Evolutionary conservation across 768 basidiomycete genomes (phyloP), one percentile per base, ranked within the genome.

Genomic region (Boletus rubroflammeus): DNA sequence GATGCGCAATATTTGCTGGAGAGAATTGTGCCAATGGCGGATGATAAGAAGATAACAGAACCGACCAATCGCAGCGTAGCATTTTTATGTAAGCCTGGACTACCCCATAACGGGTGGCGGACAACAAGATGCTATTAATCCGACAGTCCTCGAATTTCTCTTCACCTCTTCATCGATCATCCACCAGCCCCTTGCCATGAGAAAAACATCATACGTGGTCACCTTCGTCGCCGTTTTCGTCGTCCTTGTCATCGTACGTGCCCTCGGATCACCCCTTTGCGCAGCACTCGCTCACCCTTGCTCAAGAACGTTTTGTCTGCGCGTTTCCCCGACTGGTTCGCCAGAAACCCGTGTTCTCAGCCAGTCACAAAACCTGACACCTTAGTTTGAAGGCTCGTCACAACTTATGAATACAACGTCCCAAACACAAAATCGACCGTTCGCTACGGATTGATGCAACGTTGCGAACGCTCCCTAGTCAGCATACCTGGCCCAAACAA

Each of bases 191-290:
- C 36, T 45, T 47, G 64, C 50, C 28, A 86, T 88, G 86, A 76
- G 86, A 58, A 88, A 86, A 62, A 81, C 77, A 0, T 88, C 85
- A 1, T 90, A 90, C 58, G 80, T 78, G 26, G 57, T 86, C 48
- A 80, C 86, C 0, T 85, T 88, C 59, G 58, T 82, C 54, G 79
- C 81, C 28, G 80, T 86, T 1, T 63, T 76, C 3, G 51, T 79
- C 14, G 75, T 78, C 6, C 68, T 85, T 8, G 59, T 77, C 25
- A 64, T 88, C 41, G 86, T 87, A 55, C 58, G 85, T 71, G 19
- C 17, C 35, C 7, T 15, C 29, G 1, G 2, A 0, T 38, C 34
- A 6, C 39, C 35, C 23, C 42, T n/a, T 3, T 3, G 6, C 38
- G 15, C 29, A 10, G 15, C 42, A 21, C 21, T 25, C 48, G 34